Conservation (phyloP, 2,329 filamentous ascomycete species). For the Beauveria pseudobassiana region DNA sequence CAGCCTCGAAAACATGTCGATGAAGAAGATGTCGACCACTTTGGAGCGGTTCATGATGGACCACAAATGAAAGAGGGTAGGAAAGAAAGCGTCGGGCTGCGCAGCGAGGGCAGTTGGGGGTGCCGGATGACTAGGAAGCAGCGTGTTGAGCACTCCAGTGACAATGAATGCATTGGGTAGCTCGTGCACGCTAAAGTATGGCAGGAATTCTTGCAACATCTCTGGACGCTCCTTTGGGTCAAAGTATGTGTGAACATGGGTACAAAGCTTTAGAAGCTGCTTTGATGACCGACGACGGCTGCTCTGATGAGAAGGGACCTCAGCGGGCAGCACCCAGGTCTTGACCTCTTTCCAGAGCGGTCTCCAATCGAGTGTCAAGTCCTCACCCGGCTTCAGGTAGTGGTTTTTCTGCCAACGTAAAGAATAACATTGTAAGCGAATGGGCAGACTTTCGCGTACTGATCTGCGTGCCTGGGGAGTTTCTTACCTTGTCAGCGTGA, state of each 20-base stretch:
- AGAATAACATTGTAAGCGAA: background rate
- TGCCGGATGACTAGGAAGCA: conserved; percentile 77
- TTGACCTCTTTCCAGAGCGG: conserved; percentile 92
- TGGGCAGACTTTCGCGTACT: too few species aligned
- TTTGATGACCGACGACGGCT: conserved; percentile 49
- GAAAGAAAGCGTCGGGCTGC: conserved; percentile 82
- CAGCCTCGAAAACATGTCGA: conserved; percentile 83
- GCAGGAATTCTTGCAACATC: conserved; percentile 73
- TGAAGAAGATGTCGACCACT: conserved; percentile 74
- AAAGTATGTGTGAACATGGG: conserved; percentile 87
- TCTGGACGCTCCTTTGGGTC: conserved; percentile 77
- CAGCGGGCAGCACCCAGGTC: conserved; percentile 76
- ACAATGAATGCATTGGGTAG: conserved; percentile 89
- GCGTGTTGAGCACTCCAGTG: conserved; percentile 75
- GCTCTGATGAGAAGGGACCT: conserved; percentile 61
- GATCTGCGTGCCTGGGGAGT: background rate
- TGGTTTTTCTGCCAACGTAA: conserved; percentile 59
- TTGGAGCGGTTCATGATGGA: conserved; percentile 86
- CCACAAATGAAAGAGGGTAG: conserved; percentile 95
- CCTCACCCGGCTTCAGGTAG: conserved; percentile 83
- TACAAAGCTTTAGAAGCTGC: conserved; percentile 76
- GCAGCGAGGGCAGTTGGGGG: conserved; percentile 65
- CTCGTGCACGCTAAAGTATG: conserved; percentile 89
- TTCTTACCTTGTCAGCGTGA: conserved; percentile 83
- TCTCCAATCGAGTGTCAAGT: conserved; percentile 87